Conservation (phyloP, 1,284 basidiomycete species). For the Trametes sp. region DNA sequence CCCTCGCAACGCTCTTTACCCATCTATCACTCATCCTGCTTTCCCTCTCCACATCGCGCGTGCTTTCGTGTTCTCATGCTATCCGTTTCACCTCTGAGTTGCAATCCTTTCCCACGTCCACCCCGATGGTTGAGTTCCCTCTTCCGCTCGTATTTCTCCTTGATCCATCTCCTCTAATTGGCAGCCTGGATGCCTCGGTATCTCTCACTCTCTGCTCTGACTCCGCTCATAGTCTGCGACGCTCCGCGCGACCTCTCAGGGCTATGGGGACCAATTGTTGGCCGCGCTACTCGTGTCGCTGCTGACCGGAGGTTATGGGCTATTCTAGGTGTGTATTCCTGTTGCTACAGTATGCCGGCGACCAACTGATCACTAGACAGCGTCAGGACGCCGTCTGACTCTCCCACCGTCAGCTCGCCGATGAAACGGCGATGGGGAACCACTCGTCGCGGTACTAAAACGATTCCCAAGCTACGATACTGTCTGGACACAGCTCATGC, state of each 20-base stretch:
- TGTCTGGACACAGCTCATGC: too few relatives aligned
- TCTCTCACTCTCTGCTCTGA: too few relatives aligned
- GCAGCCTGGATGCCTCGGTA: too few relatives aligned
- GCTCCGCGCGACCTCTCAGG: too few relatives aligned
- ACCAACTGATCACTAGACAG: background rate
- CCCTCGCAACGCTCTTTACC: conserved; percentile 12
- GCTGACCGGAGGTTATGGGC: background rate
- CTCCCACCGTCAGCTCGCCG: too few relatives aligned
- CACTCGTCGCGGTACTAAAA: too few relatives aligned
- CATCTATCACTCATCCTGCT: conserved; percentile 19
- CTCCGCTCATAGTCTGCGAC: too few relatives aligned
- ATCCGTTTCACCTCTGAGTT: background rate
- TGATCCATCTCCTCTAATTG: background rate
- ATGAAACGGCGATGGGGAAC: too few relatives aligned
- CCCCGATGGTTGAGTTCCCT: background rate
- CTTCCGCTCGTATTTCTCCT: background rate
- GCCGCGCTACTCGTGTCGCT: too few relatives aligned
- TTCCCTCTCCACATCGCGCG: conserved; percentile 1
- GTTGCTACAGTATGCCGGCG: background rate
- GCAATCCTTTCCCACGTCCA: background rate
- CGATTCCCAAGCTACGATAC: too few relatives aligned
- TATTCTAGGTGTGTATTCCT: background rate
- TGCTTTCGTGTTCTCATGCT: conserved; percentile 5
- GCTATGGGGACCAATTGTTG: too few relatives aligned
- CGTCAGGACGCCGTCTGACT: background rate